These are phyloP conservation scores for Mycotypha africana DNA, from an alignment of 371 early-diverging fungal genomes.

Conservation along the genomic window DNA sequence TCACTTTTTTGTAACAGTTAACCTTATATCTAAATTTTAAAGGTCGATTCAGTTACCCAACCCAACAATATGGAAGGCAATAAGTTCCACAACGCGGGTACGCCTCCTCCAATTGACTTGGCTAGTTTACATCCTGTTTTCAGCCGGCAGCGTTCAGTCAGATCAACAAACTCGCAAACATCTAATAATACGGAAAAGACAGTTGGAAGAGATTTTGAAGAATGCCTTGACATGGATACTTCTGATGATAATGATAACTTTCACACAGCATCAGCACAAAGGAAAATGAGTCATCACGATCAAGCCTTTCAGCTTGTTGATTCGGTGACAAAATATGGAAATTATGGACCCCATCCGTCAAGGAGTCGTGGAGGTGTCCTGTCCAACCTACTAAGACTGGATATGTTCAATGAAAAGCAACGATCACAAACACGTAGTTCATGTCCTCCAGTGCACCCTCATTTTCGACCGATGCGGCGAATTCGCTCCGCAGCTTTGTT, in stretches of 20 bases:
- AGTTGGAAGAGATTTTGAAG: background rate
- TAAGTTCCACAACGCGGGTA: slow-evolving; percentile 23
- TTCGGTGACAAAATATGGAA: slow-evolving; percentile 11
- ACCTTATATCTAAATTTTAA: too few species aligned
- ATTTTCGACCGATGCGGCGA: too few species aligned
- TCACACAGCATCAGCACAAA: background rate
- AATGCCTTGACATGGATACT: too few species aligned
- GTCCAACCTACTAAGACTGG: slow-evolving; percentile 41
- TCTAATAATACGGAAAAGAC: background rate
- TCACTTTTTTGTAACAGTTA: too few species aligned
- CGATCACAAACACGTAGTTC: background rate
- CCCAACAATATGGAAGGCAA: slow-evolving; percentile 26
- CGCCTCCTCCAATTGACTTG: slow-evolving; percentile 20
- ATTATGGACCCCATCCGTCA: too few species aligned
- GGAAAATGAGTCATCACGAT: slow-evolving; percentile 15
- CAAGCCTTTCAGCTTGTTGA: slow-evolving; percentile 26
- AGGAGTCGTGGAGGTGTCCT: slow-evolving; percentile 37
- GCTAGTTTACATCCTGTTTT: background rate
- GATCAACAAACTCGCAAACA: too few species aligned
- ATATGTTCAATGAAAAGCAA: slow-evolving; percentile 14
- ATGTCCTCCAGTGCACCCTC: slow-evolving; percentile 6
- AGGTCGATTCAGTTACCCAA: too few species aligned
- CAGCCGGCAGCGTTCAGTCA: background rate
- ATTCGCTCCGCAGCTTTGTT: too few species aligned
- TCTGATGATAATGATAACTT: background rate